Conservation (phyloP, 2,329 filamentous ascomycete genomes). For the Didymellaceae sp. region DNA sequence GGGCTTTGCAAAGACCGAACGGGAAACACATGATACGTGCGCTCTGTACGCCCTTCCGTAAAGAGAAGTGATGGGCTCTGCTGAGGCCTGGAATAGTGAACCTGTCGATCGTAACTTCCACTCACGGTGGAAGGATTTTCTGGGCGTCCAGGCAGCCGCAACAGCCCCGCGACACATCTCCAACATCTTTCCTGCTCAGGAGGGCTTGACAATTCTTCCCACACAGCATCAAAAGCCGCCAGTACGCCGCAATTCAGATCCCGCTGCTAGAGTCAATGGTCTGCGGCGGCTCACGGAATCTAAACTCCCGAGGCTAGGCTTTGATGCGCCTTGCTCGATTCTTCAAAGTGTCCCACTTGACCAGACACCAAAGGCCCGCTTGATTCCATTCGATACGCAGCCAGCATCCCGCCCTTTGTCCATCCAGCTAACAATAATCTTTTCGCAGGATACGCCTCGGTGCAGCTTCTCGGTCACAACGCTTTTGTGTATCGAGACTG, state of each 20-base stretch:
- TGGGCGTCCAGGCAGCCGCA: slow-evolving; percentile 3
- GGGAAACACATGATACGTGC: slow-evolving; percentile 18
- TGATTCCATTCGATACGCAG: neutral
- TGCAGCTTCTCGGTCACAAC: neutral
- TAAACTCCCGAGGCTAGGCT: slow-evolving; percentile 9
- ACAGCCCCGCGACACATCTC: slow-evolving; percentile 5
- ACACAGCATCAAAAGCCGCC: neutral
- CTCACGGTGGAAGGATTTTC: slow-evolving; percentile 8
- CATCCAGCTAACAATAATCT: slow-evolving; percentile 1
- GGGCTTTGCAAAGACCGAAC: slow-evolving; percentile 9
- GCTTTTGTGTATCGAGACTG: slow-evolving; percentile 4
- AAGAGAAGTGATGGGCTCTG: slow-evolving; percentile 13
- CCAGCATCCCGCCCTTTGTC: slow-evolving; percentile 4
- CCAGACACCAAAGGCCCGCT: neutral
- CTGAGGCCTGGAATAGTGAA: slow-evolving; percentile 8
- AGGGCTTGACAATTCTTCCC: neutral
- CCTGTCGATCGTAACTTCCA: slow-evolving; percentile 15
- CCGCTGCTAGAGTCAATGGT: neutral
- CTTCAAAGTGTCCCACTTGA: slow-evolving; percentile 6
- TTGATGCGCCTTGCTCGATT: slow-evolving; percentile 10
- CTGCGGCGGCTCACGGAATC: slow-evolving; percentile 8
- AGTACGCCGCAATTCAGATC: neutral
- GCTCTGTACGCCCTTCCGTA: slow-evolving; percentile 4
- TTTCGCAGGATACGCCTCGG: neutral
- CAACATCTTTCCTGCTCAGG: too few relatives aligned